Base-by-base conservation (phyloP, 2,329 filamentous ascomycete genomes). In the Orbilia blumenaviensis region DNA sequence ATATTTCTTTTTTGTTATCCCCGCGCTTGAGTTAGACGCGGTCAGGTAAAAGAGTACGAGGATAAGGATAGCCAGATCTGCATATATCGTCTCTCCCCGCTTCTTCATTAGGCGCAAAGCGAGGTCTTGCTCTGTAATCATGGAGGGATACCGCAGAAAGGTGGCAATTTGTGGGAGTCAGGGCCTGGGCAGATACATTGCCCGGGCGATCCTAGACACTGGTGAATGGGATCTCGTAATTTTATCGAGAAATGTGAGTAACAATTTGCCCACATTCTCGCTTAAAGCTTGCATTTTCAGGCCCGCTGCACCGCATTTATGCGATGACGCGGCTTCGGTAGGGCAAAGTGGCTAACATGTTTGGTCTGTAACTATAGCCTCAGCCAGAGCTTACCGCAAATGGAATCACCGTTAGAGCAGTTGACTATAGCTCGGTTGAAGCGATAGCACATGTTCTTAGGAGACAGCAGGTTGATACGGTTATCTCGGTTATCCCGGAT, bases 141-240 rank as follows among this genome's bases (percentile, higher is more conserved):
- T 69, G 72, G 58, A 66, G 16, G 16, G 18, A 12, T 52, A 66
- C 42, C 71, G 63, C 58, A 48, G 21, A 16, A 80, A 67, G 61
- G 73, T 80, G 66, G 79, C 79, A 54, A 58, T 80, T 18, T 79
- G 77, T n/a, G 79, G 79, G 16, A 79, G 77, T 27, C 68, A 74
- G 41, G 79, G 78, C 14, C 61, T 80, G 23, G 79, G 78, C 12
- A 78, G 78, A 56, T 73, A 79, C 60, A 78, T 80, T 64, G 72
- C 77, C 9, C 48, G 61, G 46, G 79, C 78, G 58, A 71, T 79
- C 50, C 41, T 78, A 36, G 38, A 63, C 18, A 46, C 68, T 18
- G 73, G 54, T 38, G 64, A 71, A 41, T 77, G 78, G 75, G 79
- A 80, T 23, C 64, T 79, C 34, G 62, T 80, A 38, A 74, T 80